Evolutionary conservation across 2,329 filamentous ascomycete genomes (phyloP), one percentile per base, ranked within the genome.

Genomic region (Cephalotrichum gorgonifer): DNA sequence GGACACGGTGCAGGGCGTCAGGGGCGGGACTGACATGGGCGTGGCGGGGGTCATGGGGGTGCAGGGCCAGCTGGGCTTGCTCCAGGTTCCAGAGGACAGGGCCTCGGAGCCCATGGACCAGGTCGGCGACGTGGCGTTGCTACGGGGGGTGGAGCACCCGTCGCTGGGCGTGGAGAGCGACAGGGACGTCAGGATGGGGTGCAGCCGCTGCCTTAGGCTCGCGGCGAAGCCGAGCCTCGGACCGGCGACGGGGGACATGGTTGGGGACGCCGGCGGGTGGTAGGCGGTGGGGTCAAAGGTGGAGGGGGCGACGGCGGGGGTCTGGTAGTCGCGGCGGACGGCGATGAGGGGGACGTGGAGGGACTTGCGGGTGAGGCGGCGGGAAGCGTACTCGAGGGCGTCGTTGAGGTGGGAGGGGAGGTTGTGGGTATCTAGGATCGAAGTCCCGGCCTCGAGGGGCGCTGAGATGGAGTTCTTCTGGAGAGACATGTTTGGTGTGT

Each of bases 361-460:
- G 8, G 66, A 66, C 58, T 79, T 81, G 47, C 70, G 69, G 12
- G 76, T 72, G 22, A 84, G 68, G 20, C 74, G 69, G 53, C 67
- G 69, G 0, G 80, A 81, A 14, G 72, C 68, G 55, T 81, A 79
- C 51, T 81, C 78, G 27, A 84, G 70, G 25, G 78, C 78, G 4
- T 70, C 68, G 11, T 64, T 70, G 49, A 83, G 60, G 41, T 71
- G 67, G n/a, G 70, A 62, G 2, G 79, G 78, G n/a, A 83, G 68
- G 51, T 74, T 72, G 54, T 79, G 71, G 30, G 68, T 66, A 55
- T 81, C 75, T 51, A 81, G 72, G 49, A 83, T 67, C 20, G 79
- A 82, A 39, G 68, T 66, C 17, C 79, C 79, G 26, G 79, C 79
- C 67, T 83, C 80, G 50, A 84, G 71, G 14, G 80, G 79, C 45